Evolutionary conservation across 139 green algal species (phyloP), one percentile per base, ranked within the genome.

Genomic region (Chlorella sp.): DNA sequence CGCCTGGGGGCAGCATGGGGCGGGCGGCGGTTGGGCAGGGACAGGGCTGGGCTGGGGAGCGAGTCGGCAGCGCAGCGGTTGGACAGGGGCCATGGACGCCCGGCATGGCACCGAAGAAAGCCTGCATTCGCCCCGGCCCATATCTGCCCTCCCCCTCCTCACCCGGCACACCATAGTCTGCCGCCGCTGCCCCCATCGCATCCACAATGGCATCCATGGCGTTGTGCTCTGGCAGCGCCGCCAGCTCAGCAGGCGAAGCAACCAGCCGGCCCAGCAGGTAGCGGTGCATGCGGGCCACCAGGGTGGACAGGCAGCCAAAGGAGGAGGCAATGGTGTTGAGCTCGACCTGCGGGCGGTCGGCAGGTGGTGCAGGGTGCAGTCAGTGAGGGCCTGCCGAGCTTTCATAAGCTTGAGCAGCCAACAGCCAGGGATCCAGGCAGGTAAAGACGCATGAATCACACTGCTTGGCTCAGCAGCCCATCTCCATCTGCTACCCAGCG

Each of bases 251-350:
- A 30, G 62, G 30, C 11, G 56, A 17, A 13, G 51, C 54, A 20
- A 56, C 87, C 76, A 73, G 58, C 19, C 78, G 65, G 46, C 90
- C 82, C 54, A 92, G 40, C 26, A 95, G 80, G 84, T 94, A 94
- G 34, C 46, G 58, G 87, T 98, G 96, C 86, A 98, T 85, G 34
- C 73, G 82, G 14, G 90, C 89, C 22, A 94, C 92, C 44, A 95
- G 87, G 3, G 92, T 93, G 56, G 79, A 89, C 26, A 99, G 93
- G 87, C 92, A 96, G 34, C 92, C 95, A 87, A 99, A 99, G 36
- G 94, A 98, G 4, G 94, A 96, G 30, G 96, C 94, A 51, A 99
- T 99, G 14, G 96, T 99, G 93, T 99, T 99, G 34, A 99, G 83
- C 92, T 99, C 97, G 48, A 99, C 95, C 92, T 99, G 93, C 78